Evolutionary conservation across 768 basidiomycete genomes (phyloP).

Genomic region (Lactarius hatsudake): DNA sequence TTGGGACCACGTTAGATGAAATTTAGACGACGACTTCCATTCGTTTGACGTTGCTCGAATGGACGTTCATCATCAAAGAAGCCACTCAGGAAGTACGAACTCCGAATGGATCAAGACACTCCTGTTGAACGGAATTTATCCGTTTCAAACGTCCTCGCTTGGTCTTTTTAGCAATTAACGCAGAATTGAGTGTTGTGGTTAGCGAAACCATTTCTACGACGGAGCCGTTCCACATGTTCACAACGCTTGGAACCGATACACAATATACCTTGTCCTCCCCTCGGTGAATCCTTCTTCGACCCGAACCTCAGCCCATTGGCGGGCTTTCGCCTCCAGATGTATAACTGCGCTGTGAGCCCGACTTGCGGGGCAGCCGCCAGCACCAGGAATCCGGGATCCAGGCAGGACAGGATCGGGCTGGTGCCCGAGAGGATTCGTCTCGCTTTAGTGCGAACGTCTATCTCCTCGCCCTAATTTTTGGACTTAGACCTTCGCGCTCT

Average conservation of each 20-base stretch:
- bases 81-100: conserved; percentile 8
- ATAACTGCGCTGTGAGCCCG: no score
- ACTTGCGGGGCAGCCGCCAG: no score
- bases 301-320: neutral
- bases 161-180: conserved; percentile 19
- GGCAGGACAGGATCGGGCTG: no score
- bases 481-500: no score
- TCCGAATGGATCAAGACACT: neutral
- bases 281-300: conserved; percentile 16
- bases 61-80: conserved; percentile 13
- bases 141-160: conserved; percentile 4
- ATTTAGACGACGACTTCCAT: conserved; percentile 4
- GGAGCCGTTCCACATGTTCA: no score
- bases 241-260: conserved; percentile 1
- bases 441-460: no score
- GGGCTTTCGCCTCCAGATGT: neutral
- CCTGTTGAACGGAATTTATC: conserved; percentile 11
- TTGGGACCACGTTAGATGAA: neutral
- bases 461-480: no score
- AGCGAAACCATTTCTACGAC: conserved; percentile 5
- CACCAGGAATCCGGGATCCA: no score
- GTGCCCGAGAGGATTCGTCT: no score
- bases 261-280: conserved; percentile 5
- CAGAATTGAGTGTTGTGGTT: conserved; percentile 23
- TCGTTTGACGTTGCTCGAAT: conserved; percentile 11